These are phyloP conservation scores for Paecilomyces formosus DNA, from an alignment of 2,329 filamentous ascomycete genomes.

Conservation along the genomic window DNA sequence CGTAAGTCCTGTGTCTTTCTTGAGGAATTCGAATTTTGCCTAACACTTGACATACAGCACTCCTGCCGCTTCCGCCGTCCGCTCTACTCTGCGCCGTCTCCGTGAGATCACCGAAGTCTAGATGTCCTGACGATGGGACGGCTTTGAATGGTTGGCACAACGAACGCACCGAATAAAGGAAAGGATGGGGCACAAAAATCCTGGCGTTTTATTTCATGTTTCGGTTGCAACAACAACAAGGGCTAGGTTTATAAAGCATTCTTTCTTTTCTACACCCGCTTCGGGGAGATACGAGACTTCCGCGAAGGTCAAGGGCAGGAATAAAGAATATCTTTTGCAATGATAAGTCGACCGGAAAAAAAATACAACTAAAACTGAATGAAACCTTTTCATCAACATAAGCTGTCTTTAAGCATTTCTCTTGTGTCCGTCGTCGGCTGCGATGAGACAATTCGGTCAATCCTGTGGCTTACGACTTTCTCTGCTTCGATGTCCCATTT, in stretches of 20 bases:
- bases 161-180: neutral
- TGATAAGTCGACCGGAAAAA: neutral
- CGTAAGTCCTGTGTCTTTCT: too few species aligned
- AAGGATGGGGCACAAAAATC: neutral
- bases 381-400: neutral
- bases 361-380: neutral
- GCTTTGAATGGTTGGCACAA: neutral
- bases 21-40: neutral
- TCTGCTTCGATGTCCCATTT: neutral
- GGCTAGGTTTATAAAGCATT: neutral
- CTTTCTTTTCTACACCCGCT: neutral
- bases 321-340: neutral
- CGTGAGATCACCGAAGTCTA: neutral
- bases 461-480: neutral
- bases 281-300: neutral
- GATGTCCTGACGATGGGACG: neutral
- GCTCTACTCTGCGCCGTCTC: neutral
- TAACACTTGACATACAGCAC: neutral
- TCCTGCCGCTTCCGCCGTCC: neutral
- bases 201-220: neutral
- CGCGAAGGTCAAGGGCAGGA: neutral
- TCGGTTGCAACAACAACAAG: neutral
- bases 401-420: neutral
- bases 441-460: neutral
- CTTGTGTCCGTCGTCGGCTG: neutral